Evolutionary conservation across 192 early-diverging fungal genomes (phyloP), one percentile per base, ranked within the genome.

Genomic region (Entomortierella beljakovae): DNA sequence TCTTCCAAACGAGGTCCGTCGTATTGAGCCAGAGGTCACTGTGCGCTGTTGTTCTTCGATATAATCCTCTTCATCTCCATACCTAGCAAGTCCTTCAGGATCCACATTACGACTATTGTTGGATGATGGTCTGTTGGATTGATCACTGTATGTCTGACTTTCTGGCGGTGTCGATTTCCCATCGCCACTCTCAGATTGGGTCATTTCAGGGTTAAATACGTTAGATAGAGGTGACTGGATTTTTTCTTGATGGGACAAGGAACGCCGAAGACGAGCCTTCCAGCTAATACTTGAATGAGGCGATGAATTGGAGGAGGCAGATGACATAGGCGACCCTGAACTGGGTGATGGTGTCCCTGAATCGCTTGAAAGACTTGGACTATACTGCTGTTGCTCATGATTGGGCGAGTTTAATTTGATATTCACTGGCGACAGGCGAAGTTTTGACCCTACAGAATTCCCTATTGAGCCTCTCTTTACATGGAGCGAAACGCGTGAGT

Each of bases 291-390:
- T 79, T 15, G 75, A 70, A 42, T 79, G 68, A 0, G 75, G 75
- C 2, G 75, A 79, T 33, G 75, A 70, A 1, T 52, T 37, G 22
- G 75, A 79, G 0, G 75, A 79, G 10, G 62, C 60, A 9, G 67
- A 70, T 8, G 75, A 70, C 68, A 79, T 64, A 38, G 75, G 75
- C 6, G 75, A 79, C 40, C 75, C 61, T n/a, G 75, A 79, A 34
- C 26, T 70, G 1, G 75, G 75, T 11, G 75, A 79, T 22, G 68
- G 75, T 3, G 75, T 64, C 20, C 75, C 68, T 26, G 75, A 70
- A 20, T 70, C 75, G 26, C 75, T 79, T 22, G 75, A 79, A 5
- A 65, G 18, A 35, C 67, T 79, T 18, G 75, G 75, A 22, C 75
- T 79, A 42, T 79, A 79, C 38, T 79, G 75, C 22, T 77, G 66